phyloP scores from a whole-genome alignment of 805 yeast species.

The Kluyveromyces wickerhamii region DNA sequence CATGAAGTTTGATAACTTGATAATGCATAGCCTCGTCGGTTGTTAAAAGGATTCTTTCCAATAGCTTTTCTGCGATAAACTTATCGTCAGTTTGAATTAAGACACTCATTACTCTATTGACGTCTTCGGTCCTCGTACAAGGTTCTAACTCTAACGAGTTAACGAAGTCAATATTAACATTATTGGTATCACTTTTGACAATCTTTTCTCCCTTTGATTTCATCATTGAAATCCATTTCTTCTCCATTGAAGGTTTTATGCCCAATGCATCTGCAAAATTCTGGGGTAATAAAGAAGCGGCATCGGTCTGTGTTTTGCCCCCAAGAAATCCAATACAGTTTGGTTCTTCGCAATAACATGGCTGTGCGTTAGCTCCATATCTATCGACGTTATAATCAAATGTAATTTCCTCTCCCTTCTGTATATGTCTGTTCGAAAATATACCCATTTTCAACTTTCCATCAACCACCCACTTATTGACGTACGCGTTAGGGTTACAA shows the following conservation, averaged over 20 bases:
- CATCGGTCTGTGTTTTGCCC: conserved; percentile 94
- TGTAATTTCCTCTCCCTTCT: conserved; percentile 81
- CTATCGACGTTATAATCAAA: conserved; percentile 83
- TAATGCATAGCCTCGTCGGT: conserved; percentile 42
- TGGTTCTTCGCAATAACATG: conserved; percentile 87
- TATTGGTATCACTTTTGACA: conserved; percentile 42
- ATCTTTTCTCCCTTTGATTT: conserved; percentile 39
- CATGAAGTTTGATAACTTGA: conserved; percentile 71
- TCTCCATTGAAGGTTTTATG: conserved; percentile 57
- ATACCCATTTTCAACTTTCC: conserved; percentile 90
- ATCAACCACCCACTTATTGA: conserved; percentile 96
- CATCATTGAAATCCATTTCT: conserved; percentile 60
- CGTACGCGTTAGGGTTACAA: conserved; percentile 89
- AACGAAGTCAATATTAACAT: conserved; percentile 59
- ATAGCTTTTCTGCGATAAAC: conserved; percentile 53
- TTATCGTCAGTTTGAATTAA: conserved; percentile 69
- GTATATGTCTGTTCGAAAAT: conserved; percentile 70
- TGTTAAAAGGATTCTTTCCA: conserved; percentile 57
- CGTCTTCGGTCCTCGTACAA: conserved; percentile 43
- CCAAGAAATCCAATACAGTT: conserved; percentile 93
- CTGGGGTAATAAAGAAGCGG: conserved; percentile 77
- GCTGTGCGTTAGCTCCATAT: conserved; percentile 91
- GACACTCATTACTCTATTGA: conserved; percentile 72
- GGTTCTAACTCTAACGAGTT: conserved; percentile 47
- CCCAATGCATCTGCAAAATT: conserved; percentile 81